A percentile compares a stretch with the other conserved stretches of the same genome.
Evolutionary conservation across 306 rosid species (phyloP).

Genomic region (Vicia sativa): DNA sequence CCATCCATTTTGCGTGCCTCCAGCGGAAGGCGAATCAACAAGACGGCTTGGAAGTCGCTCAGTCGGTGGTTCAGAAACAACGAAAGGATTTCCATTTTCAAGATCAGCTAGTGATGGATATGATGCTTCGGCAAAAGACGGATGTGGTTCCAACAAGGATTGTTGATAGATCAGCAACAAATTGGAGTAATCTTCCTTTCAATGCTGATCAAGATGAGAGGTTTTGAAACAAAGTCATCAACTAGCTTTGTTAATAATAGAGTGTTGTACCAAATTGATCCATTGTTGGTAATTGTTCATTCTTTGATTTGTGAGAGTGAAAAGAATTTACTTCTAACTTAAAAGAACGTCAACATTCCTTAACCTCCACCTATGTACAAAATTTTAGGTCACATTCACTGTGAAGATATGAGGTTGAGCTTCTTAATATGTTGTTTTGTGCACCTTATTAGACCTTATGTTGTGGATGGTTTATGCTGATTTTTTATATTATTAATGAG

Average conservation of each 20-base stretch:
- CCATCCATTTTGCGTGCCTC: constrained; percentile 75
- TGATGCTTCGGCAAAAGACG: constrained; percentile 98
- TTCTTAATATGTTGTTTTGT: constrained; percentile 37
- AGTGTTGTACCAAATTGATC: constrained; percentile 59
- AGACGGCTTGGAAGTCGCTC: constrained; percentile 65
- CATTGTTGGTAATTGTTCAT: constrained; percentile 61
- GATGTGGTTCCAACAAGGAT: constrained; percentile 84
- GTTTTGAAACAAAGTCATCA: constrained; percentile 55
- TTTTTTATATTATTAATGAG: constrained; percentile 21
- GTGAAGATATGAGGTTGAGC: constrained; percentile 35
- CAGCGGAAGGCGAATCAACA: constrained; percentile 72
- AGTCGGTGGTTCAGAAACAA: constrained; percentile 44
- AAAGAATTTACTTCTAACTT: constrained; percentile 31
- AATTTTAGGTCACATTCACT: constrained; percentile 45
- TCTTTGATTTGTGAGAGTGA: constrained; percentile 79
- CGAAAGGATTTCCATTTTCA: constrained; percentile 65
- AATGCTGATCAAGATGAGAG: constrained; percentile 67
- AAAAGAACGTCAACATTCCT: constrained; percentile 40
- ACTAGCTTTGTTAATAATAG: constrained; percentile 58
- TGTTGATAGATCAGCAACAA: constrained; percentile 63
- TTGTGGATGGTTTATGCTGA: constrained; percentile 31
- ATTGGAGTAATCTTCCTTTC: constrained; percentile 80
- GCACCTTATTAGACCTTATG: constrained; percentile 28
- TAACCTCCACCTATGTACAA: constrained; percentile 45
- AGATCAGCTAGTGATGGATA: constrained; percentile 98